Percentiles rank a stretch among this genome's conserved stretches.
Conservation (phyloP, 2,329 filamentous ascomycete species). For the Aspergillus alliaceus region DNA sequence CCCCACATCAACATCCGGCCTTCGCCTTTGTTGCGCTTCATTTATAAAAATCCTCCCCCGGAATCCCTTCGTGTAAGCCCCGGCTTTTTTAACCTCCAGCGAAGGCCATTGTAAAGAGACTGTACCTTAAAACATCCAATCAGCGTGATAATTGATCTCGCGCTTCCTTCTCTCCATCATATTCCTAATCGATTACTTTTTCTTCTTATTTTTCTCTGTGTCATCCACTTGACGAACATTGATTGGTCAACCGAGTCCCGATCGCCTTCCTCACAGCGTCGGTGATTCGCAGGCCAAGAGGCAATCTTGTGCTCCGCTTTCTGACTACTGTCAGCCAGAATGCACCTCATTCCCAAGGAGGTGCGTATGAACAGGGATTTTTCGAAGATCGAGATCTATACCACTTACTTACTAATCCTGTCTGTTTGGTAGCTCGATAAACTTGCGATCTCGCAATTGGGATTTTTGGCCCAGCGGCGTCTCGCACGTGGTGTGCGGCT, state of each 20-base stretch:
- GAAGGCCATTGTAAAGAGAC: not conserved
- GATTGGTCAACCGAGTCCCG: slow-evolving; percentile 10
- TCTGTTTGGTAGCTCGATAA: slow-evolving; percentile 96
- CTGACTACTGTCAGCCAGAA: slow-evolving; percentile 21
- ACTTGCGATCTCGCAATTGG: slow-evolving; percentile 87
- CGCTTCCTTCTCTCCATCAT: not conserved
- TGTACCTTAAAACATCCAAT: not conserved
- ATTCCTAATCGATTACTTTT: not conserved
- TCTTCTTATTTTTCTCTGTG: slow-evolving; percentile 2
- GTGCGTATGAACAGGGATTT: slow-evolving; percentile 24
- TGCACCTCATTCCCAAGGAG: slow-evolving; percentile 51
- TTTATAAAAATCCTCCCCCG: not conserved
- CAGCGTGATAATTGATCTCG: not conserved
- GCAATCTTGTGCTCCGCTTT: not conserved
- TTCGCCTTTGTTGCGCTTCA: slow-evolving; percentile 5
- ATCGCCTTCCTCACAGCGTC: slow-evolving; percentile 1
- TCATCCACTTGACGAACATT: not conserved
- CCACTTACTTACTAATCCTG: not conserved
- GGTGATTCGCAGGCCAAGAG: slow-evolving; percentile 17
- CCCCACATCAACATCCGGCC: slow-evolving; percentile 20
- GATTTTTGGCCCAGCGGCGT: slow-evolving; percentile 80
- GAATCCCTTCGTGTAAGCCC: not conserved
- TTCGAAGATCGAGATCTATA: not conserved
- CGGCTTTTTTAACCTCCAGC: not conserved
- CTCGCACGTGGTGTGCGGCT: slow-evolving; percentile 84